Evolutionary conservation across 116 monocot genomes (phyloP), one percentile per base, ranked within the genome.

Genomic region (Papilionanthe hybrid): DNA sequence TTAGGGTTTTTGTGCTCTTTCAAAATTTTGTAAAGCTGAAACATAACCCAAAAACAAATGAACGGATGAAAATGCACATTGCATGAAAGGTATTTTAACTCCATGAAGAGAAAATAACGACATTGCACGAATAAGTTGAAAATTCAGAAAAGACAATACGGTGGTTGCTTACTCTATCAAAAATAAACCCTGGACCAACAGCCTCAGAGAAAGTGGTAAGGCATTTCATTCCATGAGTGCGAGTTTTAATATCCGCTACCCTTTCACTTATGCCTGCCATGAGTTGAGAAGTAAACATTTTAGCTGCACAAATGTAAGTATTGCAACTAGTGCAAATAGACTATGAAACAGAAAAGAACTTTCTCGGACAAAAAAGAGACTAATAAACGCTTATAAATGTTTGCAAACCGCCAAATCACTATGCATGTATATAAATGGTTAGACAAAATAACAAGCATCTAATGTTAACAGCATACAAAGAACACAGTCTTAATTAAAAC

Each of bases 1-100:
- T 99, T 99, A 29, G 99, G 99, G 63, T 99, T 99, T 82, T 95
- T 95, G 84, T 99, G 99, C 75, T 95, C 99, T 76, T 92, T 99
- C 95, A 99, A 93, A 48, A 99, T 95, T 87, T 99, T 99, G 83
- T 93, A 99, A 25, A 99, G 85, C 99, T 96, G 81, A 27, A 56
- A 17, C 20, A 78, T 69, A 69, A 69, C 32, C 29, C 69, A 69
- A 32, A 37, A 69, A 37, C 4, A 69, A 69, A 13, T 37, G 69
- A 69, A 67, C 9, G 15, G 32, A 69, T 10, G 32, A 29, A 15
- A 69, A 32, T 32, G 22, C 37, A 15, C 11, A 69, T 32, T 69
- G 5, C 27, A 18, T 69, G 13, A 69, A 69, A 32, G 32, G 69
- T 37, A 69, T 72, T 27, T 71, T 67, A 69, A 69, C 15, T 37